Evolutionary conservation across 345 rosid species (phyloP).

Genomic region (Eucalyptus erythrocorys): DNA sequence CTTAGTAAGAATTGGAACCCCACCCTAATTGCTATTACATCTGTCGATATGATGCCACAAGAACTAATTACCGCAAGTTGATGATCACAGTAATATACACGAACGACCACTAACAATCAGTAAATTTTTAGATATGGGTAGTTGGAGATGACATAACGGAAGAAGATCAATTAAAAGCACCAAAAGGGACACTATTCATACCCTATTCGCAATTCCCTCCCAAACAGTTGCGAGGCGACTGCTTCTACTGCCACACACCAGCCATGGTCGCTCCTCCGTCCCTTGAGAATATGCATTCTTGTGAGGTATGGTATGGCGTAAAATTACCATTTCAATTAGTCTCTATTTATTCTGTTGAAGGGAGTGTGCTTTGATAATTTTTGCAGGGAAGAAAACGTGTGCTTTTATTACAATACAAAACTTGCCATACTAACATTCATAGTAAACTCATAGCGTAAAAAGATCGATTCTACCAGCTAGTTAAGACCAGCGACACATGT

Average conservation of each 20-base stretch:
- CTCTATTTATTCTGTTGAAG: not conserved
- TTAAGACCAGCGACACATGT: not conserved
- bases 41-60: not conserved
- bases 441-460: not conserved
- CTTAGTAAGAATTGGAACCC: not conserved
- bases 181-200: slow-evolving; percentile 37
- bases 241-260: slow-evolving; percentile 44
- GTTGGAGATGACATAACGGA: slow-evolving; percentile 37
- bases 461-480: not conserved
- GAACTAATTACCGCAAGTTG: not conserved
- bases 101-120: not conserved
- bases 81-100: not conserved
- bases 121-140: slow-evolving; percentile 35
- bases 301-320: slow-evolving; percentile 33
- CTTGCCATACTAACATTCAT: not conserved
- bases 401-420: not conserved
- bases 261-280: slow-evolving; percentile 39
- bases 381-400: not conserved
- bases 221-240: slow-evolving; percentile 21
- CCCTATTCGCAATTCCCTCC: slow-evolving; percentile 63
- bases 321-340: not conserved
- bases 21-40: not conserved
- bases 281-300: slow-evolving; percentile 58
- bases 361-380: not conserved
- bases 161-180: slow-evolving; percentile 43